These are phyloP conservation scores for Cercospora janseana DNA, from an alignment of 2,329 filamentous ascomycete genomes.

Conservation along the genomic window DNA sequence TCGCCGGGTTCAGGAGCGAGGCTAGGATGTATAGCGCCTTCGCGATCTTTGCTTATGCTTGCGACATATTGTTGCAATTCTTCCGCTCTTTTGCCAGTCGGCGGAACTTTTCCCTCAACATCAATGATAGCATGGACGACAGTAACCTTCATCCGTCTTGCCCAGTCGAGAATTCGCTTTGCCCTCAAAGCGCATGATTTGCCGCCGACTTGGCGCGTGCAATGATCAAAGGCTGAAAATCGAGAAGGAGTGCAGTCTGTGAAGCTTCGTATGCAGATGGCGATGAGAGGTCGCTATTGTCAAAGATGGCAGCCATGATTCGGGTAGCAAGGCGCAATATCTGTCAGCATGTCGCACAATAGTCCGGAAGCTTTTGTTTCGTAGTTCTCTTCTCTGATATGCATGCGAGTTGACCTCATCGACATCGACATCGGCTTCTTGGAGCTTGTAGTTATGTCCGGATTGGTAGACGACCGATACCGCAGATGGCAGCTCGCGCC, in stretches of 20 bases:
- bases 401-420: too few species aligned
- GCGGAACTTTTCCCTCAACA: not conserved
- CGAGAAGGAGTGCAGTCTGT: conserved; percentile 5
- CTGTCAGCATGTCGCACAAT: too few species aligned
- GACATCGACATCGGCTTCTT: too few species aligned
- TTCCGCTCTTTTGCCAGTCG: not conserved
- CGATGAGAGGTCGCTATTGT: not conserved
- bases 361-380: too few species aligned
- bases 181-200: not conserved
- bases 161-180: not conserved
- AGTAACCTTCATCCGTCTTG: not conserved
- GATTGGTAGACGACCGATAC: too few species aligned
- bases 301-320: not conserved
- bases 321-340: too few species aligned
- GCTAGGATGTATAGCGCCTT: not conserved
- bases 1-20: not conserved
- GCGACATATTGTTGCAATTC: not conserved
- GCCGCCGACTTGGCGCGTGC: not conserved
- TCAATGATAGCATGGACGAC: conserved; percentile 1
- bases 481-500: too few species aligned
- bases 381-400: too few species aligned
- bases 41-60: not conserved
- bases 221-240: conserved; percentile 2
- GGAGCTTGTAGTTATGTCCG: too few species aligned
- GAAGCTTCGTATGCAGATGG: not conserved